A percentile compares a stretch with the other conserved stretches of the same genome.
Evolutionary conservation across 2,329 filamentous ascomycete species (phyloP).

Genomic region (Trichoderma polysporum): DNA sequence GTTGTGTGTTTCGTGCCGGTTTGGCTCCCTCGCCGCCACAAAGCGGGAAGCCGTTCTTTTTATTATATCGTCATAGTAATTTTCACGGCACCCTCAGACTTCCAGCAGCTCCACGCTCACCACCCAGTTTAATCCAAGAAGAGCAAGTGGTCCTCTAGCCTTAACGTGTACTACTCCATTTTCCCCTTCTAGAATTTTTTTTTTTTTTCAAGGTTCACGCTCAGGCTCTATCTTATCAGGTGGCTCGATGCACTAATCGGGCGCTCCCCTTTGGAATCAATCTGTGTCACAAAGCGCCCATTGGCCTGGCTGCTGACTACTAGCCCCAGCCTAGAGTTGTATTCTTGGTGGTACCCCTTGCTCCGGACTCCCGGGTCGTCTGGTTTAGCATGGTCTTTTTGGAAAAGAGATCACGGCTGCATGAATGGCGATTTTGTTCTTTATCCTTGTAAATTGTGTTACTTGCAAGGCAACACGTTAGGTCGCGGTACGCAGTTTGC

Average conservation of each 20-base stretch:
- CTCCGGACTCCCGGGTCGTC: not conserved
- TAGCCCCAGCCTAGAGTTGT: not conserved
- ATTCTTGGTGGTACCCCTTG: not conserved
- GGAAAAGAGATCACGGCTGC: not conserved
- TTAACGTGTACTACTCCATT: not conserved
- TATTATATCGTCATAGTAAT: not conserved
- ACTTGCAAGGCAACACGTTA: not conserved
- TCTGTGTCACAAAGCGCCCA: not conserved
- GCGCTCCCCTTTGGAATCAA: constrained; percentile 13
- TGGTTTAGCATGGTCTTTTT: not conserved
- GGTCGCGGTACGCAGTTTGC: no score
- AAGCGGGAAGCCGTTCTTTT: constrained; percentile 8
- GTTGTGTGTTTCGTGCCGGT: not conserved
- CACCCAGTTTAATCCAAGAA: not conserved
- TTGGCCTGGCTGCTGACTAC: not conserved
- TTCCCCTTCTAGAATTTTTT: not conserved
- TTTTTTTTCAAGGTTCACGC: not conserved
- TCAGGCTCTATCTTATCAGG: not conserved
- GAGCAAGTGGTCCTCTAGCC: not conserved
- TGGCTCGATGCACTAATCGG: not conserved
- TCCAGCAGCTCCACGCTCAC: not conserved
- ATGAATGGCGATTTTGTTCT: not conserved
- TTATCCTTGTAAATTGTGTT: not conserved
- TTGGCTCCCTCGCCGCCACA: not conserved
- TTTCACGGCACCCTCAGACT: not conserved